These are phyloP conservation scores for Mycena capillaripes DNA, from an alignment of 768 basidiomycete species.

Conservation along the genomic window DNA sequence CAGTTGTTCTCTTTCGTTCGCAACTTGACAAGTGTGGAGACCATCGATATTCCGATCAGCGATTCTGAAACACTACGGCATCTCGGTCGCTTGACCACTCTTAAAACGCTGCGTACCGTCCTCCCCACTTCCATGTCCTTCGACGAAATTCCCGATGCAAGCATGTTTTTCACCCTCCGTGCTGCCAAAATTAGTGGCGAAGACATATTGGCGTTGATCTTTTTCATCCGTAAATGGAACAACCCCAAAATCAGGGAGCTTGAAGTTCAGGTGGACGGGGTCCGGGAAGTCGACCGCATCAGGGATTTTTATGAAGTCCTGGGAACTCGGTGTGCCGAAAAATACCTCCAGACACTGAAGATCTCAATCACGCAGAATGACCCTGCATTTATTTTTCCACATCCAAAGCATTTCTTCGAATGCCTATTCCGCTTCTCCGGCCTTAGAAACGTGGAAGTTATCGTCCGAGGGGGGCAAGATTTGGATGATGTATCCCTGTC, in stretches of 20 bases:
- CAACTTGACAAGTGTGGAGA: neutral
- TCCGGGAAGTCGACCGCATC: neutral
- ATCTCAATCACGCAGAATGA: neutral
- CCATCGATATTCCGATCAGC: neutral
- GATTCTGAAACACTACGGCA: neutral
- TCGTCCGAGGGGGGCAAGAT: neutral
- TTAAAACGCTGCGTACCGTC: neutral
- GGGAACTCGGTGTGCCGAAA: too few species aligned
- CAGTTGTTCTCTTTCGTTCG: neutral
- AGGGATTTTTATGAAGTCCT: neutral
- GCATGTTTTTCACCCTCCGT: neutral
- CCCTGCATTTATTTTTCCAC: neutral
- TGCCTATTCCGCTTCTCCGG: neutral
- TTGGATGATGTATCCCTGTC: neutral
- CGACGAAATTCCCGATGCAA: neutral
- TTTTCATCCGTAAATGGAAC: neutral
- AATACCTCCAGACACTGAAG: neutral
- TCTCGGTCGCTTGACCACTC: neutral
- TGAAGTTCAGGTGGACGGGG: neutral
- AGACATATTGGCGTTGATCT: neutral
- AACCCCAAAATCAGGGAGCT: neutral
- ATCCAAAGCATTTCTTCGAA: neutral
- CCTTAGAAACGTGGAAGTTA: neutral
- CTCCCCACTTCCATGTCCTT: neutral
- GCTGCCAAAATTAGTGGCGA: neutral